Percentiles rank a stretch among this genome's conserved stretches.
Evolutionary conservation across 768 basidiomycete species (phyloP).

Genomic region (Gymnopilus junonius): DNA sequence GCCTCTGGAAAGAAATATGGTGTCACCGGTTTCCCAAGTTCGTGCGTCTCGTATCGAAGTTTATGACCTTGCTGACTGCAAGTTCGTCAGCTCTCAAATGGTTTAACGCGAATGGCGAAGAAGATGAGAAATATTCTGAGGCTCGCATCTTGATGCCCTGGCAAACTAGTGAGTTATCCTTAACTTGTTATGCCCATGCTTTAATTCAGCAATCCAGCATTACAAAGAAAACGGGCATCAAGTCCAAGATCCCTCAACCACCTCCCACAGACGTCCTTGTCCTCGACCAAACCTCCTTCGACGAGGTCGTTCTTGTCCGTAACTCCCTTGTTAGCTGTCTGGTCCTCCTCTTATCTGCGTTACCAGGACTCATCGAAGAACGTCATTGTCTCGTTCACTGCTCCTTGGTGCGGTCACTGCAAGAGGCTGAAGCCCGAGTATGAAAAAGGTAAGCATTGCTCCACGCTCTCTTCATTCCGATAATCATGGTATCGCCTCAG

Average conservation of each 20-base stretch:
- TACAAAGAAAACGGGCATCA: conserved; percentile 73
- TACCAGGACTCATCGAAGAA: conserved; percentile 71
- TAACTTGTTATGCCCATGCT: neutral
- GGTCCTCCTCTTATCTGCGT: neutral
- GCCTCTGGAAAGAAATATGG: conserved; percentile 78
- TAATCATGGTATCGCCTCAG: conserved; percentile 35
- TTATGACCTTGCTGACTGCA: neutral
- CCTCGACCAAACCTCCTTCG: conserved; percentile 75
- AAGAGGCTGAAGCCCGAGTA: conserved; percentile 88
- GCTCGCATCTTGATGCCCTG: conserved; percentile 80
- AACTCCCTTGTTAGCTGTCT: neutral
- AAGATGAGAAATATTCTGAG: conserved; percentile 68
- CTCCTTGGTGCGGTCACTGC: conserved; percentile 95
- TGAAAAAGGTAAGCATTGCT: conserved; percentile 62
- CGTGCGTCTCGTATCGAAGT: conserved; percentile 33
- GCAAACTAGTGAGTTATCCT: conserved; percentile 64
- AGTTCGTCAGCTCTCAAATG: conserved; percentile 79
- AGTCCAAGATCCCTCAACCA: conserved; percentile 87
- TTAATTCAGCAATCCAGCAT: conserved; percentile 50
- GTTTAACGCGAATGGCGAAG: conserved; percentile 77
- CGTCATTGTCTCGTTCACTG: conserved; percentile 85
- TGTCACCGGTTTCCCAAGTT: conserved; percentile 87
- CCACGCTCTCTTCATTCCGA: conserved; percentile 3
- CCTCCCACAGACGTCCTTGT: conserved; percentile 72
- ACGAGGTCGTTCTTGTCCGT: conserved; percentile 70